Evolutionary conservation across 345 rosid genomes (phyloP).

Genomic region (Aurinia saxatilis): DNA sequence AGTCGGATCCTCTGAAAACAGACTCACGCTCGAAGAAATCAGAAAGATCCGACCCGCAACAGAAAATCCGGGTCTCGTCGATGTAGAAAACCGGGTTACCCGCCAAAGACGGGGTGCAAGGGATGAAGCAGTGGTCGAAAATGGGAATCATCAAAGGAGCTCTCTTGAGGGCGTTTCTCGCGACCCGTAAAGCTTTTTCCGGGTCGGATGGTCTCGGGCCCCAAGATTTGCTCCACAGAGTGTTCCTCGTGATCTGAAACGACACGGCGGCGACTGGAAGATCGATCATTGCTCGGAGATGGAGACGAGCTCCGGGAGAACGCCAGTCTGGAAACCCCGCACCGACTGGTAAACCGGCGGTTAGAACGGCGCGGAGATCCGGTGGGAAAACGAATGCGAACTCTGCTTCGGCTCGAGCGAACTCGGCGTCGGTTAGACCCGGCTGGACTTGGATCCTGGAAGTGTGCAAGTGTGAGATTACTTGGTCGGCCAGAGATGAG

Average conservation of each 20-base stretch:
- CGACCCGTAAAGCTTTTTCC: conserved; percentile 74
- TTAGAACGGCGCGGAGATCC: conserved; percentile 78
- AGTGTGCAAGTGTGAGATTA: conserved; percentile 54
- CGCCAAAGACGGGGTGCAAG: conserved; percentile 76
- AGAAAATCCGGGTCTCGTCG: conserved; percentile 80
- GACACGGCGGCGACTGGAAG: conserved; percentile 89
- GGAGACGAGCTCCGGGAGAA: conserved; percentile 64
- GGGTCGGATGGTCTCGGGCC: conserved; percentile 81
- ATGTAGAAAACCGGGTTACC: conserved; percentile 96
- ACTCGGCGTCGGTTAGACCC: conserved; percentile 78
- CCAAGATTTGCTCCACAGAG: conserved; percentile 90
- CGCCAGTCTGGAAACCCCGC: conserved; percentile 98
- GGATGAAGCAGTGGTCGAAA: conserved; percentile 87
- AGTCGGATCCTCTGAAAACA: conserved; percentile 46
- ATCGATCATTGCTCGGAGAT: conserved; percentile 72
- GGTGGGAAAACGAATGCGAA: conserved; percentile 92
- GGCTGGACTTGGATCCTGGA: conserved; percentile 74
- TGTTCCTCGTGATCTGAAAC: conserved; percentile 79
- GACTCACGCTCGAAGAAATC: conserved; percentile 86
- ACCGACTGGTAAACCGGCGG: conserved; percentile 81
- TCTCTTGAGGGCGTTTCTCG: conserved; percentile 75
- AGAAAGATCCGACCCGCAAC: conserved; percentile 92
- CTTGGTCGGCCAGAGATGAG: conserved; percentile 67
- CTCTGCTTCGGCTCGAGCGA: conserved; percentile 84
- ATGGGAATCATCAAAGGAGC: conserved; percentile 90